Evolutionary conservation across 306 rosid species (phyloP).

Genomic region (Clitoria ternatea): DNA sequence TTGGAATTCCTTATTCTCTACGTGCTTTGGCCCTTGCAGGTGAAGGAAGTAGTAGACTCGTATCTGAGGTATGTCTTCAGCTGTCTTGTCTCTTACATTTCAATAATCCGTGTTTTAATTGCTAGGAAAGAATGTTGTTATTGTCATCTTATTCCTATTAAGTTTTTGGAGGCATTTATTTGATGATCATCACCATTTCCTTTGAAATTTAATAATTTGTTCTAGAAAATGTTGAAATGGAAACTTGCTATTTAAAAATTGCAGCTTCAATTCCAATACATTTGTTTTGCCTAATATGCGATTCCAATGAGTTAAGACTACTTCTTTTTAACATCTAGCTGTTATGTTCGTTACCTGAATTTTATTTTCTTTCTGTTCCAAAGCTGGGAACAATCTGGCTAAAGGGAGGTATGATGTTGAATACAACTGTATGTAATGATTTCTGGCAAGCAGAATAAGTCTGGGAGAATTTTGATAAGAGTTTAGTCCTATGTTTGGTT

Average conservation of each 20-base stretch:
- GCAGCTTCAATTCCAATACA: neutral
- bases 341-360: neutral
- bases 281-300: neutral
- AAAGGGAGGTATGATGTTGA: neutral
- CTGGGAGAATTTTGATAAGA: neutral
- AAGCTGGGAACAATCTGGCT: neutral
- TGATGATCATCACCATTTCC: neutral
- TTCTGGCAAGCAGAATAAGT: neutral
- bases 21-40: conserved; percentile 50
- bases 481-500: neutral
- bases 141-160: neutral
- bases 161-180: neutral
- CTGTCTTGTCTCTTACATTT: conserved; percentile 17
- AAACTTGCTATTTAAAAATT: neutral
- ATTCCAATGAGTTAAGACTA: neutral
- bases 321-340: neutral
- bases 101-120: neutral
- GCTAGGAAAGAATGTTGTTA: neutral
- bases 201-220: neutral
- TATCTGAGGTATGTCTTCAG: conserved; percentile 65
- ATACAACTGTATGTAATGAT: neutral
- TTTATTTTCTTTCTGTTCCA: neutral
- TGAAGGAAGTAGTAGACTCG: conserved; percentile 71
- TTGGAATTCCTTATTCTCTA: conserved; percentile 69
- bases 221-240: neutral